phyloP scores from a whole-genome alignment of 2,329 filamentous ascomycete species.

The Neophaeococcomyces aloes region DNA sequence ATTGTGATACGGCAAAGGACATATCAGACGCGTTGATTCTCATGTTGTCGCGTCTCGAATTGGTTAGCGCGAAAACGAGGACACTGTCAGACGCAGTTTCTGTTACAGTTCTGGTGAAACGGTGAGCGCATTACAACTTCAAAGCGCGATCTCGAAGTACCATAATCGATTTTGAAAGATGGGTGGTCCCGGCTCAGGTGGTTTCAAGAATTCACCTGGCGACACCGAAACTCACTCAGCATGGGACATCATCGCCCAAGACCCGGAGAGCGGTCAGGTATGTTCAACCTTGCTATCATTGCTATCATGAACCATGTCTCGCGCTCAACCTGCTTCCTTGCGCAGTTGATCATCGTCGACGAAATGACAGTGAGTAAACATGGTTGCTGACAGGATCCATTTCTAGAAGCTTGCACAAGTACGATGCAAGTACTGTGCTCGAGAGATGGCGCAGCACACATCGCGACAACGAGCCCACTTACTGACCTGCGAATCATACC shows the following conservation, averaged over 20 bases:
- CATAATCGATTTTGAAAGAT: conserved; percentile 11
- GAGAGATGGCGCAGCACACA: conserved; percentile 23
- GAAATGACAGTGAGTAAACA: no score
- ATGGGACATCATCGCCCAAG: conserved; percentile 22
- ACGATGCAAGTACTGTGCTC: conserved; percentile 23
- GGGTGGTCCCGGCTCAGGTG: conserved; percentile 22
- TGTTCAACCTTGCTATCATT: conserved; percentile 4
- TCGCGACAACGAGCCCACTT: conserved; percentile 23
- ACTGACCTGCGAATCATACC: conserved; percentile 20
- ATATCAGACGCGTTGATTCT: no score
- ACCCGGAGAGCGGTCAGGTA: conserved; percentile 20
- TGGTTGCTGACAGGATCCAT: not conserved
- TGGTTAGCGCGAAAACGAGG: not conserved
- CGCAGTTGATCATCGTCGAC: no score
- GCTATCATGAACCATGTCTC: not conserved
- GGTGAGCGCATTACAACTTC: conserved; percentile 9
- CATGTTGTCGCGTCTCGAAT: no score
- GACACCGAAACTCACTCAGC: conserved; percentile 23
- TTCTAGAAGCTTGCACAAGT: conserved; percentile 22
- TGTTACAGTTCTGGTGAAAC: not conserved
- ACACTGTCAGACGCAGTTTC: conserved; percentile 3
- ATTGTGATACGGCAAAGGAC: no score
- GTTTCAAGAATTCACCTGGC: conserved; percentile 23
- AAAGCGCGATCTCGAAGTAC: not conserved
- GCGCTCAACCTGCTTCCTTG: not conserved